Evolutionary conservation across 164 flowering plant species (phyloP), one percentile per base, ranked within the genome.

Genomic region (Sedum album): DNA sequence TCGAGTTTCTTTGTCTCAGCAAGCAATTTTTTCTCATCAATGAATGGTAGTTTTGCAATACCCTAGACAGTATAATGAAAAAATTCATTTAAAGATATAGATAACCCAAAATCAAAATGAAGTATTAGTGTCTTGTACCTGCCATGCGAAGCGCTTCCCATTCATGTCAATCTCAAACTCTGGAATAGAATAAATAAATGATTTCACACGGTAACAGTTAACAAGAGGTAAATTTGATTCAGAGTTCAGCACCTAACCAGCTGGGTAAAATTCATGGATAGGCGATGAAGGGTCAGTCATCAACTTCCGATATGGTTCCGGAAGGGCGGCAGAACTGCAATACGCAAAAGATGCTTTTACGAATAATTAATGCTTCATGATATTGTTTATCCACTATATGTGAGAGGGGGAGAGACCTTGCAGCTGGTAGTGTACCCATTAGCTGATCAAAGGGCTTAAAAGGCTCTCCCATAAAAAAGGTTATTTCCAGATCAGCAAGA

Each of bases 361-460:
- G 17, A 6, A 53, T 21, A 6, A 1, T 21, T 53, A 23, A 7
- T 21, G 13, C 60, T 21, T 21, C 1, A 8, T 53, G 55, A 21
- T 53, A 21, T 53, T 53, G 21, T 23, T 53, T 60, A 1, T 30
- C 14, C 25, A 35, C 21, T 4, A 33, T 63, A 33, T 5, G 21
- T 31, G 42, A 63, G 26, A 63, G 20, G 1, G 18, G 30, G 15
- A 55, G 63, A 60, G 44, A 51, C 99, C 97, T 95, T 71, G 97
- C 88, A 77, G 94, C 96, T 66, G 99, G 99, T 36, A 95, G 76
- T 21, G 94, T 88, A 75, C 99, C 99, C 90, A 95, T 82, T 25
- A 95, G 94, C 78, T 95, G 99, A 81, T 95, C 97, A 73, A 95
- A 90, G 46, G 99, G 99, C 74, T 88, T 95, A 76, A 95, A 95